Conservation (phyloP, 345 rosid genomes). For the Salix dunnii region DNA sequence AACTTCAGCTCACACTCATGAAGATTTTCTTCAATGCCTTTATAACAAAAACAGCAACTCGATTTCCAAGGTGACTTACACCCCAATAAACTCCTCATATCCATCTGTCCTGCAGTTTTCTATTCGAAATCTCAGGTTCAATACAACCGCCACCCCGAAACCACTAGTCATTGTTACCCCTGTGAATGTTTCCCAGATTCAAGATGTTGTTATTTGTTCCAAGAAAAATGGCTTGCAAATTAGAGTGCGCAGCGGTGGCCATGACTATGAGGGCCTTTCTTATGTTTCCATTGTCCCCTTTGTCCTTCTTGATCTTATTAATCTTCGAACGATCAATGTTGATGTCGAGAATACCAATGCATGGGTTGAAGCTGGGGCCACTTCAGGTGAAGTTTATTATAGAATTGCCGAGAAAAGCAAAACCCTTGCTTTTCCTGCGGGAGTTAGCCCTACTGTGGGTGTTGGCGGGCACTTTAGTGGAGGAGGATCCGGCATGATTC, state of each 20-base stretch:
- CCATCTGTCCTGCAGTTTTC: conserved; percentile 8
- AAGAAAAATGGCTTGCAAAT: not conserved
- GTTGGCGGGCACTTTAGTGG: conserved; percentile 10
- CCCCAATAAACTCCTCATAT: conserved; percentile 11
- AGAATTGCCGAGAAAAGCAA: not conserved
- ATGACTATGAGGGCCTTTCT: conserved; percentile 19
- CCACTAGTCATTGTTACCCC: conserved; percentile 19
- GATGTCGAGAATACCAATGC: conserved; percentile 4
- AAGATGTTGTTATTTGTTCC: not conserved
- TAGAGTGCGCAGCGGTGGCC: conserved; percentile 23
- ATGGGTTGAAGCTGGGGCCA: conserved; percentile 15
- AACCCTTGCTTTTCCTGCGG: conserved; percentile 15
- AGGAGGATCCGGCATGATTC: not conserved
- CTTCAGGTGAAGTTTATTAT: not conserved
- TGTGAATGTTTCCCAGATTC: not conserved
- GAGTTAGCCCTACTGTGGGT: conserved; percentile 6
- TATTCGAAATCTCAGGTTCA: conserved; percentile 10
- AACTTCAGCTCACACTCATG: conserved; percentile 8
- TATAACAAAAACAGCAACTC: not conserved
- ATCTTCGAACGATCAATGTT: conserved; percentile 1
- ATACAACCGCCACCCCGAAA: conserved; percentile 3
- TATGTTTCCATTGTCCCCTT: conserved; percentile 13
- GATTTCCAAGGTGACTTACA: conserved; percentile 9
- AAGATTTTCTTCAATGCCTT: conserved; percentile 10
- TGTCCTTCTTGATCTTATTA: conserved; percentile 15